These are phyloP conservation scores for Leccinum obscurum DNA, from an alignment of 768 basidiomycete species.

Conservation along the genomic window DNA sequence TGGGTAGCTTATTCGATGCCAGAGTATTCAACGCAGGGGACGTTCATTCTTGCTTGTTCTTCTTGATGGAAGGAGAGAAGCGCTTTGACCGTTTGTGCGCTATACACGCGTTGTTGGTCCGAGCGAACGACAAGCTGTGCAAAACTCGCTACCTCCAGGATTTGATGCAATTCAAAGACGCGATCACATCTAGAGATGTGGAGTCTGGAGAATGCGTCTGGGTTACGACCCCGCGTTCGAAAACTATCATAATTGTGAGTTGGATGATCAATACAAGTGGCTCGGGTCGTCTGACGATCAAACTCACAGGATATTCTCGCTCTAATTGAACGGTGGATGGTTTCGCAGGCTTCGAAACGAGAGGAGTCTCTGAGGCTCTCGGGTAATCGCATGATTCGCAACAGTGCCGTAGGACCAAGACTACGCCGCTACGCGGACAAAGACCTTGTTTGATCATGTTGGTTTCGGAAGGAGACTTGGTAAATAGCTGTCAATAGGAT, in stretches of 20 bases:
- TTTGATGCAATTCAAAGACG: slow-evolving; percentile 21
- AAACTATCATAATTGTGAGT: slow-evolving; percentile 23
- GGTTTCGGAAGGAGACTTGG: slow-evolving; percentile 11
- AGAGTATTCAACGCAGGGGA: slow-evolving; percentile 28
- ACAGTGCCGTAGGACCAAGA: slow-evolving; percentile 28
- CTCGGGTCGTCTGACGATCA: neutral
- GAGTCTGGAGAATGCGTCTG: slow-evolving; percentile 24
- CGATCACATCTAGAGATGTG: slow-evolving; percentile 12
- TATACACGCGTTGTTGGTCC: slow-evolving; percentile 35
- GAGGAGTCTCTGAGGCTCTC: slow-evolving; percentile 2
- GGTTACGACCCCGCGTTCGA: slow-evolving; percentile 17
- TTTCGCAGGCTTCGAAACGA: slow-evolving; percentile 22
- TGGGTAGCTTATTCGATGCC: slow-evolving; percentile 33
- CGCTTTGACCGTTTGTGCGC: slow-evolving; percentile 33
- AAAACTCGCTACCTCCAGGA: slow-evolving; percentile 21
- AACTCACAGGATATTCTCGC: slow-evolving; percentile 27
- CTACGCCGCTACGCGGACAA: slow-evolving; percentile 17
- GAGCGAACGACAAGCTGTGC: slow-evolving; percentile 35
- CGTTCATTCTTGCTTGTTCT: slow-evolving; percentile 30
- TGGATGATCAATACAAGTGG: neutral
- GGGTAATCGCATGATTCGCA: slow-evolving; percentile 8
- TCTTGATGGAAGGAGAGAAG: slow-evolving; percentile 22
- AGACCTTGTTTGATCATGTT: slow-evolving; percentile 16
- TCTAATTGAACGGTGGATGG: slow-evolving; percentile 30
- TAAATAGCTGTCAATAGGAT: slow-evolving; percentile 20